phyloP scores from a whole-genome alignment of 2,329 filamentous ascomycete species.

The Xylaria multiplex region DNA sequence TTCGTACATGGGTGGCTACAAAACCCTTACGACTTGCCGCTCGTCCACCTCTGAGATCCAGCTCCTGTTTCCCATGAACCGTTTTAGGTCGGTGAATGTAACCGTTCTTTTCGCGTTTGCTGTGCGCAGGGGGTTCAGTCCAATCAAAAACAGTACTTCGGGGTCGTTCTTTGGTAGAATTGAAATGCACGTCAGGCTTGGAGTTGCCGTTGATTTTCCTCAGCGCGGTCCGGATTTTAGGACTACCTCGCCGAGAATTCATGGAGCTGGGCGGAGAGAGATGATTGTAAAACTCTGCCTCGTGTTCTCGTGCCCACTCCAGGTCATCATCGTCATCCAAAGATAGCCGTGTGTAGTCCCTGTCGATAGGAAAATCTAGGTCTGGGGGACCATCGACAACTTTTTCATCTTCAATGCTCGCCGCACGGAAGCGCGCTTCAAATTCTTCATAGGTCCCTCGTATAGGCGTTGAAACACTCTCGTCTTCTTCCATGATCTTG shows the following conservation, averaged over 20 bases:
- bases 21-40: conserved; percentile 73
- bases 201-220: conserved; percentile 62
- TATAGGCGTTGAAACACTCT: conserved; percentile 63
- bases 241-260: conserved; percentile 63
- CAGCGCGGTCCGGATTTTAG: conserved; percentile 64
- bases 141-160: conserved; percentile 81
- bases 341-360: conserved; percentile 62
- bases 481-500: conserved; percentile 72
- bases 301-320: conserved; percentile 69
- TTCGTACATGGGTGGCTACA: conserved; percentile 77
- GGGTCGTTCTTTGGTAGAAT: conserved; percentile 58
- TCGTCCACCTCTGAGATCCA: conserved; percentile 76
- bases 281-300: conserved; percentile 63
- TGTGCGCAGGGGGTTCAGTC: conserved; percentile 72
- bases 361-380: conserved; percentile 50
- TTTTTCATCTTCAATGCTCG: conserved; percentile 40
- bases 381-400: conserved; percentile 42
- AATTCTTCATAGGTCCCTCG: conserved; percentile 50
- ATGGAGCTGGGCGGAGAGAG: conserved; percentile 68
- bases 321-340: conserved; percentile 71
- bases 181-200: conserved; percentile 51
- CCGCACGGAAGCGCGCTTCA: conserved; percentile 42
- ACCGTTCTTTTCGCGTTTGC: conserved; percentile 68
- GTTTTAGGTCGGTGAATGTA: conserved; percentile 75
- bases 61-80: conserved; percentile 78